Conservation (phyloP, 768 basidiomycete genomes). For the Collybia sp. region DNA sequence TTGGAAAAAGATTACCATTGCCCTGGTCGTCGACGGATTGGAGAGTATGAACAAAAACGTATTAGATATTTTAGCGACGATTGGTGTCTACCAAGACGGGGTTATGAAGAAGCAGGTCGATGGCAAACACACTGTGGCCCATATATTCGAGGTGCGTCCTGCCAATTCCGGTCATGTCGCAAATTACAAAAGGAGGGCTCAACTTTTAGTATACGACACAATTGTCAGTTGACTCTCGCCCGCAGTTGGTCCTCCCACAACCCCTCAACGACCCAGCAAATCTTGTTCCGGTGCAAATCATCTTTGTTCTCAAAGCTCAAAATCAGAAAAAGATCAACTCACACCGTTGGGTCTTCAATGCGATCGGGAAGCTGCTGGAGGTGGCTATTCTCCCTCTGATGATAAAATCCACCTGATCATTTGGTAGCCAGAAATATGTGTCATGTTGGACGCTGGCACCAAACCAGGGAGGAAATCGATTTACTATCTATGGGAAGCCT, state of each 20-base stretch:
- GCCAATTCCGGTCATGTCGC: not conserved
- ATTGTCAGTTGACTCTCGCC: conserved; percentile 86
- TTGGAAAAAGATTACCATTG: conserved; percentile 91
- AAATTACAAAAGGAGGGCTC: not conserved
- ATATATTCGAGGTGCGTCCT: conserved; percentile 84
- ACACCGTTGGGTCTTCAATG: conserved; percentile 96
- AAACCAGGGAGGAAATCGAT: conserved; percentile 86
- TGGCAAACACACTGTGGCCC: conserved; percentile 84
- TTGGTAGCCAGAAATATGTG: conserved; percentile 79
- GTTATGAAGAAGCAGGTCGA: conserved; percentile 93
- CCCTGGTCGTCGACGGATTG: conserved; percentile 87
- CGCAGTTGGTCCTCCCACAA: conserved; percentile 87
- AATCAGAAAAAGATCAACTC: conserved; percentile 97
- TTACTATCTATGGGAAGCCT: conserved; percentile 93
- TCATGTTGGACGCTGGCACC: conserved; percentile 79
- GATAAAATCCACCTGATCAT: too few species aligned
- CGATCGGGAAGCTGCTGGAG: conserved; percentile 77
- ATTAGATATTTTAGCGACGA: conserved; percentile 80
- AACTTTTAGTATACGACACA: conserved; percentile 84
- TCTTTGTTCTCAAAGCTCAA: conserved; percentile 74
- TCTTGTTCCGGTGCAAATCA: conserved; percentile 39
- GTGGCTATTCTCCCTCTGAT: conserved; percentile 28
- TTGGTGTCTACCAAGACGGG: conserved; percentile 92
- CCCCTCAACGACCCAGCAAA: conserved; percentile 80
- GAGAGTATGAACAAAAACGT: conserved; percentile 95